These are phyloP conservation scores for Scalesia atractyloides DNA, from an alignment of 129 eudicot species.

Conservation along the genomic window DNA sequence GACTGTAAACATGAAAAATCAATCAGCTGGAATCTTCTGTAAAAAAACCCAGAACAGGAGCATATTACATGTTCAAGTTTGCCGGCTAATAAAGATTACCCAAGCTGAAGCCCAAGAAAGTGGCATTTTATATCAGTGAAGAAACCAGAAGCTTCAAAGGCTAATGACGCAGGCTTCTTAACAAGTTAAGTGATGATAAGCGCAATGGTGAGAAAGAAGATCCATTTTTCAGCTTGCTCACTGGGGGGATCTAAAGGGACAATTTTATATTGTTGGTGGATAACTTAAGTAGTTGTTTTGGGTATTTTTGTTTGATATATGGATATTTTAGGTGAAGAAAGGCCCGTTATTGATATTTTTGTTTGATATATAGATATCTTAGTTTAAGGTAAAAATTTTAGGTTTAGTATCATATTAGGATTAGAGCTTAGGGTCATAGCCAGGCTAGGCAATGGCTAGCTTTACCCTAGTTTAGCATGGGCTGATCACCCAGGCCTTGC, in stretches of 20 bases:
- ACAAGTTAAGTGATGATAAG: slow-evolving; percentile 25
- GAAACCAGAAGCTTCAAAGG: slow-evolving; percentile 43
- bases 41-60: slow-evolving; percentile 12
- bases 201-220: slow-evolving; percentile 39
- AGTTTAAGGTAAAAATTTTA: too few relatives aligned
- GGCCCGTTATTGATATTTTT: neutral
- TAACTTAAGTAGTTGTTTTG: neutral
- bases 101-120: slow-evolving; percentile 38
- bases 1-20: slow-evolving; percentile 28
- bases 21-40: slow-evolving; percentile 13
- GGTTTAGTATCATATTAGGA: too few relatives aligned
- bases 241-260: slow-evolving; percentile 38
- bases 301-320: neutral
- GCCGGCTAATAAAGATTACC: slow-evolving; percentile 15
- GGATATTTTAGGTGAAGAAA: neutral
- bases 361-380: too few relatives aligned
- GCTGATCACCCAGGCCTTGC: neutral
- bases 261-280: slow-evolving; percentile 18
- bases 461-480: neutral
- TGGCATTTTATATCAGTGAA: slow-evolving; percentile 76
- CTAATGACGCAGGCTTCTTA: slow-evolving; percentile 22
- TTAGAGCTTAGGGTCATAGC: neutral
- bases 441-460: too few relatives aligned
- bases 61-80: slow-evolving; percentile 21
- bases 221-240: slow-evolving; percentile 54